Evolutionary conservation across 768 basidiomycete genomes (phyloP).

Genomic region (Wakefieldia striispora): DNA sequence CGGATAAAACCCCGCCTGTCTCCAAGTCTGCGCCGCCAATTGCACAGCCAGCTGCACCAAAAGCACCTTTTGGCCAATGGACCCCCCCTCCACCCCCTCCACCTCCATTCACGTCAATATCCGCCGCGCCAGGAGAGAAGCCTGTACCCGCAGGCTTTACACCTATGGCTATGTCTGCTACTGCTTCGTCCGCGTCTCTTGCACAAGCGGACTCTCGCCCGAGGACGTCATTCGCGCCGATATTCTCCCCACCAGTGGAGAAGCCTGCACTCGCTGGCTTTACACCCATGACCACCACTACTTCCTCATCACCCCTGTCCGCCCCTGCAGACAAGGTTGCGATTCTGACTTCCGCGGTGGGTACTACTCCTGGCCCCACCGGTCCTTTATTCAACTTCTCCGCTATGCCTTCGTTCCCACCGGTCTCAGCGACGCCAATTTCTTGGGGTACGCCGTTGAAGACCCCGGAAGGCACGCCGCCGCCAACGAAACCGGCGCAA

Average conservation of each 20-base stretch:
- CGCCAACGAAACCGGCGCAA: conserved; percentile 2
- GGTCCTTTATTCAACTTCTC: conserved; percentile 10
- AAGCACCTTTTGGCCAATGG: conserved; percentile 36
- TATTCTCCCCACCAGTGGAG: no score
- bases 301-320: neutral
- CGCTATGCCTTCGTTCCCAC: conserved; percentile 9
- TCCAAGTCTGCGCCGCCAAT: conserved; percentile 22
- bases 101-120: conserved; percentile 43
- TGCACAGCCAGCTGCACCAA: conserved; percentile 41
- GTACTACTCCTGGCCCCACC: conserved; percentile 1
- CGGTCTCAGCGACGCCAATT: conserved; percentile 2
- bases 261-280: no score
- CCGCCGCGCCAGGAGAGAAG: conserved; percentile 19
- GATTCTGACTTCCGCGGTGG: conserved; percentile 2
- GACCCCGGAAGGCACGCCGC: neutral
- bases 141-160: conserved; percentile 6
- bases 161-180: conserved; percentile 1
- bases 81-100: conserved; percentile 22
- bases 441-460: conserved; percentile 8
- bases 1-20: conserved; percentile 9
- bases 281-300: no score
- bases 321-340: neutral
- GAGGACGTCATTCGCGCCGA: no score
- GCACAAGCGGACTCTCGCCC: no score
- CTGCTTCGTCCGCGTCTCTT: no score